A percentile compares a stretch with the other conserved stretches of the same genome.
Conservation (phyloP, 169 alveolate genomes). For the Eimeria brunetti region DNA sequence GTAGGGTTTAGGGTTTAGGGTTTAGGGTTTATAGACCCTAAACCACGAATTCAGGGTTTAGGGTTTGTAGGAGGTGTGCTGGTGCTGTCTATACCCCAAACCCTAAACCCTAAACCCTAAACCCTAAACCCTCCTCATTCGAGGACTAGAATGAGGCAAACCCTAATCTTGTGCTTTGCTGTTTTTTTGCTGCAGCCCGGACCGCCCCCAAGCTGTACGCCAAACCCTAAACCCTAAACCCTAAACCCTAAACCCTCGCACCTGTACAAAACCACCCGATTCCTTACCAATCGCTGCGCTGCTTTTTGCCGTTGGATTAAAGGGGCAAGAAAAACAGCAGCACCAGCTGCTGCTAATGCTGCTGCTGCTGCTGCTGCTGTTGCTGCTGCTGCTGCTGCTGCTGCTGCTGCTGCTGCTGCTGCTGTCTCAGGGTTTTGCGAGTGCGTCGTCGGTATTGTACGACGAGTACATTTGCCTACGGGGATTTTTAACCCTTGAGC, state of each 20-base stretch:
- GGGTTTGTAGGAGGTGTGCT: too few relatives aligned
- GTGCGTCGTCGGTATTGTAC: conserved; percentile 22
- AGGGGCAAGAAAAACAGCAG: too few relatives aligned
- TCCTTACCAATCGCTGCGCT: too few relatives aligned
- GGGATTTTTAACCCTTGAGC: background rate
- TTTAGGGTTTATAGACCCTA: background rate
- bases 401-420: conserved; percentile 10
- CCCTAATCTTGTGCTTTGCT: too few relatives aligned
- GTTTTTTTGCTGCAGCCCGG: conserved; percentile 14
- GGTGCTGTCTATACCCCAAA: background rate
- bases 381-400: conserved; percentile 1
- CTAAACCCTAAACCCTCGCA: conserved; percentile 16
- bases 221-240: background rate
- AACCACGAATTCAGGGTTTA: background rate
- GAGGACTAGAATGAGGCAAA: too few relatives aligned
- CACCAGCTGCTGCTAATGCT: background rate
- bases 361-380: background rate
- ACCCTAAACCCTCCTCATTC: background rate
- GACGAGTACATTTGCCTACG: conserved; percentile 21
- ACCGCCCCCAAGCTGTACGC: background rate
- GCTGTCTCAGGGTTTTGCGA: background rate
- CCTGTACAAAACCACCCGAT: background rate
- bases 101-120: background rate
- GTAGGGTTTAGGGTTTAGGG: conserved; percentile 3
- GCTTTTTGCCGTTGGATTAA: too few relatives aligned